A percentile compares a stretch with the other conserved stretches of the same genome.
These are phyloP conservation scores for Fusarium gaditjirri DNA, from an alignment of 2,329 filamentous ascomycete species.

Conservation along the genomic window DNA sequence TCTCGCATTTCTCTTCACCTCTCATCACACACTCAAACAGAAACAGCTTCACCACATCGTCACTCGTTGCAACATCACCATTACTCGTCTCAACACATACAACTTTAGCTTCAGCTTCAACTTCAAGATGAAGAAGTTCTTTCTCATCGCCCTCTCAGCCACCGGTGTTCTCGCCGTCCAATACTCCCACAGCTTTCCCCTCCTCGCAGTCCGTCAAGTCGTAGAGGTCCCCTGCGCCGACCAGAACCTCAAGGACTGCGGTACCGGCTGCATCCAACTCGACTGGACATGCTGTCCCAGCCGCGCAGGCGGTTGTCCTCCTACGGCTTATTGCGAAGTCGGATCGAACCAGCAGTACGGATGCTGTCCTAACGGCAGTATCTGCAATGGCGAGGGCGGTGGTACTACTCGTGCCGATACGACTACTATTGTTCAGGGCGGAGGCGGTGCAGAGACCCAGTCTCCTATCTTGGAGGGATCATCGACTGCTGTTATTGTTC, in stretches of 20 bases:
- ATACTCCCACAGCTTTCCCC: slow-evolving; percentile 19
- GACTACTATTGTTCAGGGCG: slow-evolving; percentile 8
- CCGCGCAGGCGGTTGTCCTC: slow-evolving; percentile 43
- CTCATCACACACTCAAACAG: not conserved
- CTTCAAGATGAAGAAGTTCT: slow-evolving; percentile 41
- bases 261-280: slow-evolving; percentile 44
- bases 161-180: slow-evolving; percentile 31
- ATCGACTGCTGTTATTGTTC: slow-evolving; percentile 6
- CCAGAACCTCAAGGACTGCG: slow-evolving; percentile 43
- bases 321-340: slow-evolving; percentile 38
- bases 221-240: slow-evolving; percentile 39
- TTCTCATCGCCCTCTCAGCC: slow-evolving; percentile 39
- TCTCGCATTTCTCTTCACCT: not conserved
- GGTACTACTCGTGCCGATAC: slow-evolving; percentile 28
- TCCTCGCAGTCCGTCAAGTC: slow-evolving; percentile 37
- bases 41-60: slow-evolving; percentile 2
- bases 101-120: not conserved
- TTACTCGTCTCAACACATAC: not conserved
- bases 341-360: slow-evolving; percentile 43
- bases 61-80: not conserved
- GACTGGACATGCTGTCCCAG: slow-evolving; percentile 48
- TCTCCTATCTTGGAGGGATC: slow-evolving; percentile 20
- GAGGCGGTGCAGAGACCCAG: not conserved
- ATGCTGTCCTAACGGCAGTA: slow-evolving; percentile 46
- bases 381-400: slow-evolving; percentile 44